Percentiles rank a stretch among this genome's conserved stretches.
Evolutionary conservation across 345 rosid genomes (phyloP).

Genomic region (Noccaea caerulescens): DNA sequence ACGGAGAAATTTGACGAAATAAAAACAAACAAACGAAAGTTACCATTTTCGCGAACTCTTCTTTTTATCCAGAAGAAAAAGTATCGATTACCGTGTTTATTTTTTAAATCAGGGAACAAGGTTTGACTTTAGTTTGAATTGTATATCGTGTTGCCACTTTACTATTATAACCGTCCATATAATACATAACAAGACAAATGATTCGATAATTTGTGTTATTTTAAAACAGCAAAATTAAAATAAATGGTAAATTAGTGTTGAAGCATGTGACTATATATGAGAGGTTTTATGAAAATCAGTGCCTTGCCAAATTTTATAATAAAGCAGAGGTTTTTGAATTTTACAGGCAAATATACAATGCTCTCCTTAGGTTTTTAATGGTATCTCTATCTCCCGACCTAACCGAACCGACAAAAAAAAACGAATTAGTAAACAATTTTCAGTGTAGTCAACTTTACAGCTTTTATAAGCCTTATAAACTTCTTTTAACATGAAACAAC

Average conservation of each 20-base stretch:
- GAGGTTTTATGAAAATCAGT: constrained; percentile 27
- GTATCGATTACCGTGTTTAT: constrained; percentile 16
- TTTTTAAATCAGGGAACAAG: constrained; percentile 34
- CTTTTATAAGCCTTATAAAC: too few species aligned
- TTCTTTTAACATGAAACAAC: too few species aligned
- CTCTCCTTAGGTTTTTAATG: not conserved
- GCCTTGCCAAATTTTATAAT: constrained; percentile 4
- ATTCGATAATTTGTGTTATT: not conserved
- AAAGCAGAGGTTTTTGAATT: too few species aligned
- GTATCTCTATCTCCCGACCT: not conserved
- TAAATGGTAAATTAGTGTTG: constrained; percentile 1
- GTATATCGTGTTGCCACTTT: not conserved
- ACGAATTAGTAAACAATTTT: not conserved
- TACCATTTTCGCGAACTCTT: not conserved
- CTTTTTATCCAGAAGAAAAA: not conserved
- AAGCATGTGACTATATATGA: constrained; percentile 29
- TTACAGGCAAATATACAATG: too few species aligned
- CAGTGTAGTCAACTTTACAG: too few species aligned
- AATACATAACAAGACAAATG: constrained; percentile 35
- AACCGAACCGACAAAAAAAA: not conserved
- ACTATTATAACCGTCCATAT: constrained; percentile 17
- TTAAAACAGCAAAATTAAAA: not conserved
- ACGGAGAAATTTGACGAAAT: not conserved
- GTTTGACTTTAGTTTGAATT: constrained; percentile 37
- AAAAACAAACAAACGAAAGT: not conserved